Percentiles rank a stretch among this genome's conserved stretches.
phyloP scores from a whole-genome alignment of 768 basidiomycete species.

The Pisolithus microcarpus region DNA sequence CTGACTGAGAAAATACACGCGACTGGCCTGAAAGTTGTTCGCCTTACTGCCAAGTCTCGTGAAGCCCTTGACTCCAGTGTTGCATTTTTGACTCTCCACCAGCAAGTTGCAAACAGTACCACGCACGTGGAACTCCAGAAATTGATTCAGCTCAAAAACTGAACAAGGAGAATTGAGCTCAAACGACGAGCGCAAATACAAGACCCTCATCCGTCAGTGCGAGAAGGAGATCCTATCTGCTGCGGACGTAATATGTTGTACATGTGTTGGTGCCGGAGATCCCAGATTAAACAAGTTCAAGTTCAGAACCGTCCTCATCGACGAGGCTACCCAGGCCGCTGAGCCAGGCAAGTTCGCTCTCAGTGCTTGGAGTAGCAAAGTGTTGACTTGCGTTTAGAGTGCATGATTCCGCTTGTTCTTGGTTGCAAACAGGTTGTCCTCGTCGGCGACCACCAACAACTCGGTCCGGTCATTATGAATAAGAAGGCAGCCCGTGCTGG shows the following conservation, averaged over 20 bases:
- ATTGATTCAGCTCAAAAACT: conserved; percentile 92
- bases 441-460: conserved; percentile 94
- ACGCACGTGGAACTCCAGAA: conserved; percentile 97
- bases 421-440: conserved; percentile 98
- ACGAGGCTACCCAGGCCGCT: conserved; percentile 97
- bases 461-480: conserved; percentile 99
- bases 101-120: conserved; percentile 95
- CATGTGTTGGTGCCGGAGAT: conserved; percentile 96
- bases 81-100: conserved; percentile 88
- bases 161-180: conserved; percentile 97
- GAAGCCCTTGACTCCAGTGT: conserved; percentile 97
- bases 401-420: conserved; percentile 97
- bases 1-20: conserved; percentile 97
- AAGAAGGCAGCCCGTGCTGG: conserved; percentile 99
- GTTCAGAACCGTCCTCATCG: conserved; percentile 96
- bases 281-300: conserved; percentile 94
- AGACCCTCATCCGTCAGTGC: conserved; percentile 87
- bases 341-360: conserved; percentile 65
- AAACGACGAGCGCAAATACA: conserved; percentile 96
- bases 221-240: conserved; percentile 95
- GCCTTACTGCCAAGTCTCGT: conserved; percentile 94
- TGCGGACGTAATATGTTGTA: conserved; percentile 97
- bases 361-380: neutral
- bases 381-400: conserved; percentile 51
- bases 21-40: conserved; percentile 98